phyloP scores from a whole-genome alignment of 345 rosid species.

The Gossypium sturtianum region DNA sequence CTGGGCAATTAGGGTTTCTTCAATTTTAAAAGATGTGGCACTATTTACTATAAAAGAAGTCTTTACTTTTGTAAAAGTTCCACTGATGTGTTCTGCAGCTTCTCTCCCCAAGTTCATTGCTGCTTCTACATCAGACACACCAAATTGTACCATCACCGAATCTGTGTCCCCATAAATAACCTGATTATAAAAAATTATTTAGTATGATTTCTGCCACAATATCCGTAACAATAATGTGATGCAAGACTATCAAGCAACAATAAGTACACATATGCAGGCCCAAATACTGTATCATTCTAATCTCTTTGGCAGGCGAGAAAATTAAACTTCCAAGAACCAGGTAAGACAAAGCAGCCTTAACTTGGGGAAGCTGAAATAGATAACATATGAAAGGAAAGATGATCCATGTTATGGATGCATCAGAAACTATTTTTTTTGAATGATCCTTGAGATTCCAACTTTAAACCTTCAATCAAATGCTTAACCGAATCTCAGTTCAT shows the following conservation, averaged over 20 bases:
- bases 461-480: neutral
- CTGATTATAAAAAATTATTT: slow-evolving; percentile 29
- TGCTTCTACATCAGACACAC: slow-evolving; percentile 64
- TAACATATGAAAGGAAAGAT: neutral
- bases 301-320: neutral
- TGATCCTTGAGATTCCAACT: neutral
- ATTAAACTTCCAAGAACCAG: neutral
- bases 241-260: slow-evolving; percentile 5
- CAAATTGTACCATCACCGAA: slow-evolving; percentile 99
- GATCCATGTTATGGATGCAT: neutral
- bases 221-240: neutral
- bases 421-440: neutral
- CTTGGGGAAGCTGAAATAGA: neutral
- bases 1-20: neutral
- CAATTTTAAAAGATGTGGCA: neutral
- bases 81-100: slow-evolving; percentile 87
- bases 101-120: slow-evolving; percentile 93
- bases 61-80: slow-evolving; percentile 73
- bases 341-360: neutral
- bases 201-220: neutral
- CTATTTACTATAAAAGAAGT: slow-evolving; percentile 7
- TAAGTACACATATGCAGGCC: slow-evolving; percentile 1
- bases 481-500: neutral
- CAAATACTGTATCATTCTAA: neutral
- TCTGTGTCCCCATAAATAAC: slow-evolving; percentile 98